Conservation (phyloP, 164 flowering plant genomes). For the Annona squamosa region DNA sequence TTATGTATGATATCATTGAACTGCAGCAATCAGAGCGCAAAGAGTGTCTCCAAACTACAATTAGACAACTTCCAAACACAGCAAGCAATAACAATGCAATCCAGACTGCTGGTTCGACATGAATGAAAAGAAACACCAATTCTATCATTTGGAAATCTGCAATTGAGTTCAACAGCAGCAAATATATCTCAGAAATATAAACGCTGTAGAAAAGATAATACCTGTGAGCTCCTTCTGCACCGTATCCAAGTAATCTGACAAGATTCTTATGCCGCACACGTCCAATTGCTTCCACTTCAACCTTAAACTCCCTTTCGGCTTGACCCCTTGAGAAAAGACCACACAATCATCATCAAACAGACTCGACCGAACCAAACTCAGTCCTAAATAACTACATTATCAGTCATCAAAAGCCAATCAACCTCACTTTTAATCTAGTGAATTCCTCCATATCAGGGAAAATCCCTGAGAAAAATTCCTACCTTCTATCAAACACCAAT, state of each 20-base stretch:
- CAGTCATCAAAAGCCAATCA: not conserved
- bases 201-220: slow-evolving; percentile 13
- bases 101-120: not conserved
- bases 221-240: slow-evolving; percentile 96
- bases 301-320: slow-evolving; percentile 79
- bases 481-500: not conserved
- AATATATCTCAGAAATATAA: not conserved
- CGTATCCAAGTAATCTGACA: slow-evolving; percentile 84
- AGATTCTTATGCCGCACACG: slow-evolving; percentile 86
- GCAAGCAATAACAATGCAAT: too few species aligned
- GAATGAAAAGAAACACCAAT: not conserved
- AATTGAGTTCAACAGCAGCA: not conserved
- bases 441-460: not conserved
- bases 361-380: not conserved
- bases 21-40: not conserved
- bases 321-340: slow-evolving; percentile 44
- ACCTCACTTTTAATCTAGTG: not conserved
- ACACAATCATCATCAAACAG: not conserved
- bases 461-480: not conserved
- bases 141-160: not conserved
- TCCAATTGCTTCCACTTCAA: slow-evolving; percentile 84
- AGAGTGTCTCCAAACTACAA: too few species aligned
- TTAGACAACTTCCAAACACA: too few species aligned
- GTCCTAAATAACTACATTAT: not conserved
- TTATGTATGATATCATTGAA: not conserved